phyloP scores from a whole-genome alignment of 306 rosid genomes.

The Gastrolobium bilobum region DNA sequence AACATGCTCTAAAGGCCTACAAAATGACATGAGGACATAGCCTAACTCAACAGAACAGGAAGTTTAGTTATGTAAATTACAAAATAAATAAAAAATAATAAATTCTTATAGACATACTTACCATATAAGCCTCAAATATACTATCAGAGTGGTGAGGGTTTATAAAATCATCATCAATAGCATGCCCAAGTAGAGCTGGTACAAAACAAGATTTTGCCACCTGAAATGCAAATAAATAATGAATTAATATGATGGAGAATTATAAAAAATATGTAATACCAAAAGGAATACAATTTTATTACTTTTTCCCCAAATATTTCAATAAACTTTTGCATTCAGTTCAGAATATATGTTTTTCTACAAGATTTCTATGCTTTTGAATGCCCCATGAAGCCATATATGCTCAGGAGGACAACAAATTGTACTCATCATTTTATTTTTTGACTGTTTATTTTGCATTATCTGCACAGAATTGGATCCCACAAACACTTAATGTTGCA shows the following conservation, averaged over 20 bases:
- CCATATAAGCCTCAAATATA: conserved; percentile 91
- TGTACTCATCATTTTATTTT: conserved; percentile 6
- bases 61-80: conserved; percentile 15
- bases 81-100: not conserved
- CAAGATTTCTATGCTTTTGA: not conserved
- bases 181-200: conserved; percentile 93
- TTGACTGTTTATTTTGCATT: conserved; percentile 1
- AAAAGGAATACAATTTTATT: not conserved
- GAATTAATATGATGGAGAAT: conserved; percentile 30
- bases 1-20: conserved; percentile 26
- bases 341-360: not conserved
- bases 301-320: not conserved
- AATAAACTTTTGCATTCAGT: not conserved
- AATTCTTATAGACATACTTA: conserved; percentile 50
- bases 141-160: conserved; percentile 93
- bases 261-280: not conserved
- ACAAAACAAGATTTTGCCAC: conserved; percentile 96
- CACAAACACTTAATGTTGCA: not conserved
- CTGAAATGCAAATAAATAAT: conserved; percentile 57
- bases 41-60: conserved; percentile 26
- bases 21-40: conserved; percentile 21
- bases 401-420: conserved; percentile 23
- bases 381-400: not conserved
- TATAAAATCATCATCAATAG: conserved; percentile 95
- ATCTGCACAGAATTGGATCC: conserved; percentile 20